Conservation (phyloP, 139 green algal genomes). For the Micractinium sp. region DNA sequence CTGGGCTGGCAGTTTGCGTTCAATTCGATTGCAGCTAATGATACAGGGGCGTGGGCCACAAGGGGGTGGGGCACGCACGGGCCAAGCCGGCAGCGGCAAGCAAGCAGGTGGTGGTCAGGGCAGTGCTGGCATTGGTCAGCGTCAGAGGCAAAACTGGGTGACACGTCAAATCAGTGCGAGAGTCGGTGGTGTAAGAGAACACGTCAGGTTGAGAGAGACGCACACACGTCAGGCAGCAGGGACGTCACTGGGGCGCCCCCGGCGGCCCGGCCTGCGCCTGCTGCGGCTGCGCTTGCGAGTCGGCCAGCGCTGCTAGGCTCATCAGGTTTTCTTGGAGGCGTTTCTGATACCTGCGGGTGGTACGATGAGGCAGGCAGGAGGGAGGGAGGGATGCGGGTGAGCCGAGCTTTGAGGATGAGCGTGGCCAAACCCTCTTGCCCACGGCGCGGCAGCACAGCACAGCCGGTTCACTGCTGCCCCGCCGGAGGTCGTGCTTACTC, state of each 20-base stretch:
- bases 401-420: too few relatives aligned
- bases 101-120: background rate
- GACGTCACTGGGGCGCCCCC: background rate
- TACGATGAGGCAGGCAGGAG: background rate
- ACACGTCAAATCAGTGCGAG: background rate
- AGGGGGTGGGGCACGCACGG: background rate
- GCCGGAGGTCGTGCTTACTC: background rate
- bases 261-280: background rate
- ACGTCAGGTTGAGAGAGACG: background rate
- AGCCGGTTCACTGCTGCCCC: too few relatives aligned
- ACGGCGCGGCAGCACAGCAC: too few relatives aligned
- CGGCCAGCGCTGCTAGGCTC: constrained; percentile 31
- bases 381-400: too few relatives aligned
- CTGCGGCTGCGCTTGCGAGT: constrained; percentile 22
- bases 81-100: background rate
- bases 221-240: background rate
- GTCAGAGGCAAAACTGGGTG: background rate
- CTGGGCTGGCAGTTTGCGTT: background rate
- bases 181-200: too few relatives aligned
- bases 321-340: constrained; percentile 34
- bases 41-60: background rate
- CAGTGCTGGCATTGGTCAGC: background rate
- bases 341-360: constrained; percentile 32
- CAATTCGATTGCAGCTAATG: background rate
- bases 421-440: too few relatives aligned